Base-by-base conservation (phyloP, 2,329 filamentous ascomycete species). In the Rhexocercosporidium sp. region DNA sequence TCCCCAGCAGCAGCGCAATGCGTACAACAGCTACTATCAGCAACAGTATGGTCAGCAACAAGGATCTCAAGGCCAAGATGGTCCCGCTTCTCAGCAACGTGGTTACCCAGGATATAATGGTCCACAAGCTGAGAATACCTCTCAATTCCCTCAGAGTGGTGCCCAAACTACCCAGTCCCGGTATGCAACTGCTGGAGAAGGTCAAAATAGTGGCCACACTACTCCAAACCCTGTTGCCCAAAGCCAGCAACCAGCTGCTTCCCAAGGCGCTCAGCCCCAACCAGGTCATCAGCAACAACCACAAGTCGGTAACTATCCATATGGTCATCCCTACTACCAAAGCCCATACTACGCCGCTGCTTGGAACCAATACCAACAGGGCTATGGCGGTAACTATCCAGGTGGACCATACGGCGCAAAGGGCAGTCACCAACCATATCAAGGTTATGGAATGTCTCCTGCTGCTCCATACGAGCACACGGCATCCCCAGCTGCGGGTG, bases 201-300 rank as follows among this genome's bases (percentile, higher is more conserved):
- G 87, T 69, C 92, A 94, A 75, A 93, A 91, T 82, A 97, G 93
- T 78, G 95, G 94, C 53, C 91, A 96, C 79, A 95, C 91, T 75
- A 97, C 94, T 2, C 94, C 95, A 41, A 96, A 96, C 81, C 94
- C 94, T 31, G 85, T 90, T 47, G 79, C 87, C 67, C 84, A 85
- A 67, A 82, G 80, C 62, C 83, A 85, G 69, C 85, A 85, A 59
- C 79, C 80, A 68, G 78, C 77, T 9, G 79, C 81, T 69, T 83
- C 80, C 65, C 84, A 86, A 69, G 76, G 74, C 59, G 71, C 75
- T 63, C 76, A 78, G 59, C 74, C 77, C 57, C 78, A 80, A 68
- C 74, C 76, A 22, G 81, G 82, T 12, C 86, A 87, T 76, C 81
- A 81, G 56, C 86, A 86, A 74, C 81, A 81, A 69, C 82, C 81